Conservation (phyloP, 2,329 filamentous ascomycete genomes). For the Epichloe sibirici region DNA sequence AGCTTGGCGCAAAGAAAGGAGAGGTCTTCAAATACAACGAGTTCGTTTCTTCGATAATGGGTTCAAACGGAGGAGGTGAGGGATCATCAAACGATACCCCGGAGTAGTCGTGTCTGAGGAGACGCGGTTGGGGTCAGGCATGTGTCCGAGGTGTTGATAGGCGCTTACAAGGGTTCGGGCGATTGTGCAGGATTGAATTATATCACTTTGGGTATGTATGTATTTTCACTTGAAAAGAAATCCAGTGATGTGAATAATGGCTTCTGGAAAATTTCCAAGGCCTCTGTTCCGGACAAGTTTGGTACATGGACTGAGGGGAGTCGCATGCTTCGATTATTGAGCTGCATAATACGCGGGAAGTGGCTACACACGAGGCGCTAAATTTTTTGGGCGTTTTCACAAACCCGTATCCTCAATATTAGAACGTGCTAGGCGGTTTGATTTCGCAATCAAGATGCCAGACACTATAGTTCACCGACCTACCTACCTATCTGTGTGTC, state of each 20-base stretch:
- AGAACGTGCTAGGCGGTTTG: no score
- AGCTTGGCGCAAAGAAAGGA: constrained; percentile 50
- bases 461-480: no score
- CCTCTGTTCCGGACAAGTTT: no score
- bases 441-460: no score
- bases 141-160: background rate
- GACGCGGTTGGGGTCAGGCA: no score
- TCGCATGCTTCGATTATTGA: background rate
- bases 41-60: constrained; percentile 63
- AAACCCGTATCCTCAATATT: no score
- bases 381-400: no score
- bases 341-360: background rate
- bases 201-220: background rate
- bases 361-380: no score
- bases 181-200: background rate
- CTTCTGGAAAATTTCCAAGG: background rate
- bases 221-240: background rate
- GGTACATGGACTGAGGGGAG: no score
- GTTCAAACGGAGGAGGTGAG: constrained; percentile 31
- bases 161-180: background rate
- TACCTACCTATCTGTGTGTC: no score
- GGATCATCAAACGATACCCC: constrained; percentile 15
- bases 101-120: constrained; percentile 8
- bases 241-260: background rate
- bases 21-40: constrained; percentile 93